phyloP scores from a whole-genome alignment of 371 early-diverging fungal genomes.

The Mucor saturninus region DNA sequence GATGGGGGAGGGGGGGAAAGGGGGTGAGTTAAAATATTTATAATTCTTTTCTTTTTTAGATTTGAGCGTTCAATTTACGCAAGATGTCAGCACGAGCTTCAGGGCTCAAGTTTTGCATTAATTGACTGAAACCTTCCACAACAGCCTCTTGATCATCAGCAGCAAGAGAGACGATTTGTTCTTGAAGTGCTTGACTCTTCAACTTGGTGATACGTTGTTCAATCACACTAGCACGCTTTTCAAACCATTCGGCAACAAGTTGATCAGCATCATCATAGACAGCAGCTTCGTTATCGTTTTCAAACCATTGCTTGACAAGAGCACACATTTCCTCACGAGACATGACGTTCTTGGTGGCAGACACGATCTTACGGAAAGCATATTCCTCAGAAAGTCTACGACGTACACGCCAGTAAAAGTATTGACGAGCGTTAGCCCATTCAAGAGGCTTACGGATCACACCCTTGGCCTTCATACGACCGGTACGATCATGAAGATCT shows the following conservation, averaged over 20 bases:
- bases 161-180: conserved; percentile 46
- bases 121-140: conserved; percentile 50
- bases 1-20: neutral
- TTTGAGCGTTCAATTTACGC: conserved; percentile 40
- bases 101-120: conserved; percentile 45
- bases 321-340: conserved; percentile 53
- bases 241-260: conserved; percentile 69
- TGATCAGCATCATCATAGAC: conserved; percentile 62
- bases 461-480: conserved; percentile 95
- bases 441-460: conserved; percentile 81
- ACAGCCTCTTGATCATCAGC: conserved; percentile 54
- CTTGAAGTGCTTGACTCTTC: conserved; percentile 41
- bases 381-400: conserved; percentile 82
- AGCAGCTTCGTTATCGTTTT: conserved; percentile 31
- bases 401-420: conserved; percentile 94
- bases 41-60: conserved; percentile 25
- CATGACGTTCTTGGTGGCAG: conserved; percentile 45
- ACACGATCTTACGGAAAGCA: conserved; percentile 58
- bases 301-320: conserved; percentile 66
- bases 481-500: conserved; percentile 96
- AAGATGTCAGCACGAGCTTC: conserved; percentile 50
- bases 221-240: conserved; percentile 52
- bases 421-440: conserved; percentile 83
- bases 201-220: conserved; percentile 52
- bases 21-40: neutral